Evolutionary conservation across 228 moss, liverwort and hornwort genomes (phyloP).

Genomic region (Sphagnum magellanicum): DNA sequence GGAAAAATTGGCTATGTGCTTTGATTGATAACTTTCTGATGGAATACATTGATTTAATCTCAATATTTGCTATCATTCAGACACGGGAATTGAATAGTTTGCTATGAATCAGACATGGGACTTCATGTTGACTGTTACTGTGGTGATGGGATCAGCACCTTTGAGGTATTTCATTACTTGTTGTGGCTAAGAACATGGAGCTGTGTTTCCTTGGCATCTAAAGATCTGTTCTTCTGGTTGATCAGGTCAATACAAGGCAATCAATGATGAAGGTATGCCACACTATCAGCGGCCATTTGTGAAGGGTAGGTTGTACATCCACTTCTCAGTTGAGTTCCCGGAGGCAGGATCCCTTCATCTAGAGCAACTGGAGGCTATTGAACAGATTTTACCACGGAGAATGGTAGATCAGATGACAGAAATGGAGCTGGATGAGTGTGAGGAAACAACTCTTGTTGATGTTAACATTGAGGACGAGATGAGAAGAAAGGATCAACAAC

Average conservation of each 20-base stretch:
- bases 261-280: conserved; percentile 96
- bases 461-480: conserved; percentile 86
- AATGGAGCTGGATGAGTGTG: conserved; percentile 91
- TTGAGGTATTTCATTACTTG: too few relatives aligned
- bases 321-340: conserved; percentile 75
- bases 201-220: too few relatives aligned
- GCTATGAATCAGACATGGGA: too few relatives aligned
- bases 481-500: conserved; percentile 71
- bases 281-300: conserved; percentile 89
- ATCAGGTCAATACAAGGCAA: conserved; percentile 89
- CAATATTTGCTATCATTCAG: too few relatives aligned
- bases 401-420: conserved; percentile 56
- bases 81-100: too few relatives aligned
- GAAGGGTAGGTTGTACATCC: conserved; percentile 82
- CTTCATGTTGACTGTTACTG: too few relatives aligned
- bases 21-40: too few relatives aligned
- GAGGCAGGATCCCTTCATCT: conserved; percentile 48
- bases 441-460: conserved; percentile 79
- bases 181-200: too few relatives aligned
- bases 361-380: conserved; percentile 47
- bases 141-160: too few relatives aligned
- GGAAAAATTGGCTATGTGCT: too few relatives aligned
- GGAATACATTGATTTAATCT: too few relatives aligned
- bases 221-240: background rate
- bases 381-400: conserved; percentile 54